A percentile compares a stretch with the other conserved stretches of the same genome.
Evolutionary conservation across 805 yeast species (phyloP).

Genomic region (Yamadazyma phyllophila): DNA sequence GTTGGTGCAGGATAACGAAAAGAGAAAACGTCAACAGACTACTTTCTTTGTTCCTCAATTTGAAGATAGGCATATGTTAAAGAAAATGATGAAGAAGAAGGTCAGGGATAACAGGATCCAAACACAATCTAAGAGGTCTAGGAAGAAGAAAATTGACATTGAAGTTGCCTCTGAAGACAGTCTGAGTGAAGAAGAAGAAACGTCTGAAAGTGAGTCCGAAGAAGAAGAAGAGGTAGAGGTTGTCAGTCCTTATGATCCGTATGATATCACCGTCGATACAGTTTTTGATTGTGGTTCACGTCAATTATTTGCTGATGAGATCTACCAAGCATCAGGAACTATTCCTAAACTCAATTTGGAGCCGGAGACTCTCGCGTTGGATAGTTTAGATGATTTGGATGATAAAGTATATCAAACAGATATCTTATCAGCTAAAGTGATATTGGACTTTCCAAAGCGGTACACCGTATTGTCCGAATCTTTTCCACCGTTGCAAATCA

Average conservation of each 20-base stretch:
- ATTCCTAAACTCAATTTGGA: conserved; percentile 22
- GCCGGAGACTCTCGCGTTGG: conserved; percentile 7
- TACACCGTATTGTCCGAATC: conserved; percentile 34
- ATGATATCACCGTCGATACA: conserved; percentile 33
- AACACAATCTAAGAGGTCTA: conserved; percentile 2
- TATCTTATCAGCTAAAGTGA: conserved; percentile 28
- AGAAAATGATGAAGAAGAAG: conserved; percentile 11
- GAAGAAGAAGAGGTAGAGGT: conserved; percentile 23
- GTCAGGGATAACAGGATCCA: conserved; percentile 6
- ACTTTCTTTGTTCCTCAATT: conserved; percentile 26
- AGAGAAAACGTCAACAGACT: conserved; percentile 30
- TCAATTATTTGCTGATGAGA: conserved; percentile 31
- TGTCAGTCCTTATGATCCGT: conserved; percentile 42
- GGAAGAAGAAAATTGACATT: not conserved
- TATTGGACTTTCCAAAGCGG: conserved; percentile 25
- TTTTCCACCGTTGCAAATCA: conserved; percentile 33
- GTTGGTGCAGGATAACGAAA: conserved; percentile 30
- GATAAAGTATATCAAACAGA: conserved; percentile 25
- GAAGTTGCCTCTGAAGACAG: not conserved
- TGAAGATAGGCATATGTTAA: conserved; percentile 12
- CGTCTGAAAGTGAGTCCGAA: conserved; percentile 7
- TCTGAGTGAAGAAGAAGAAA: not conserved
- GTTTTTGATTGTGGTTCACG: conserved; percentile 24
- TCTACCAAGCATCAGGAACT: conserved; percentile 16
- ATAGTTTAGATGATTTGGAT: conserved; percentile 13